Conservation (phyloP, 345 rosid genomes). For the Rhodamnia rubescens region DNA sequence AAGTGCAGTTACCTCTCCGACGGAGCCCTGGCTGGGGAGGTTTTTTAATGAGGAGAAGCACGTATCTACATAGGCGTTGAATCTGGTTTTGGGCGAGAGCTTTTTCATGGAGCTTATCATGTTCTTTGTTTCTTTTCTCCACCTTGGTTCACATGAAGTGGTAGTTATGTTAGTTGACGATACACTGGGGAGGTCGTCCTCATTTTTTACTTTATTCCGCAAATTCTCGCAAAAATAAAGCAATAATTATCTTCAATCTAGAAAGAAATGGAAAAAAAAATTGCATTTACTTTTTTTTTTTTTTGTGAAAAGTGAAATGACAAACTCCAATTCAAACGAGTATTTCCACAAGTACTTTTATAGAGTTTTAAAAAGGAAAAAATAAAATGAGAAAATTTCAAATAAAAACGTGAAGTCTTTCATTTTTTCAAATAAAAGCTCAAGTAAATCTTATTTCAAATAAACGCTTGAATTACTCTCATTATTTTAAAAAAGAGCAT, state of each 20-base stretch:
- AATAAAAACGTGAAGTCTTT: no score
- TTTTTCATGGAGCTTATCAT: constrained; percentile 24
- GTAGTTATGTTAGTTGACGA: constrained; percentile 9
- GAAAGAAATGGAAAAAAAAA: neutral
- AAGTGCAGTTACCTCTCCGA: constrained; percentile 22
- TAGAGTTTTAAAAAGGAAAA: neutral
- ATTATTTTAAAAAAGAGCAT: no score
- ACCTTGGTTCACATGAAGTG: neutral
- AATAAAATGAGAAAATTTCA: no score
- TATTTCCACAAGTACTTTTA: neutral
- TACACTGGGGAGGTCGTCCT: neutral
- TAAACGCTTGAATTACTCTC: no score
- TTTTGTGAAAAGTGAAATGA: neutral
- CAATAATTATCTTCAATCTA: neutral
- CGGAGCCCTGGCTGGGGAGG: constrained; percentile 13
- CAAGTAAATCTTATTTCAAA: no score
- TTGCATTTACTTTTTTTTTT: neutral
- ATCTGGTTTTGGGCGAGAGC: constrained; percentile 9
- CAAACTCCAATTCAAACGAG: neutral
- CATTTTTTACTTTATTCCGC: neutral
- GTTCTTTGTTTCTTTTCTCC: neutral
- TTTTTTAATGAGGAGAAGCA: constrained; percentile 18
- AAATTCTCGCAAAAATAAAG: neutral
- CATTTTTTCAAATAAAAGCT: no score
- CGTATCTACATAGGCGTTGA: constrained; percentile 11